Evolutionary conservation across 1,284 basidiomycete species (phyloP).

Genomic region (Leccinum glutinopallens): DNA sequence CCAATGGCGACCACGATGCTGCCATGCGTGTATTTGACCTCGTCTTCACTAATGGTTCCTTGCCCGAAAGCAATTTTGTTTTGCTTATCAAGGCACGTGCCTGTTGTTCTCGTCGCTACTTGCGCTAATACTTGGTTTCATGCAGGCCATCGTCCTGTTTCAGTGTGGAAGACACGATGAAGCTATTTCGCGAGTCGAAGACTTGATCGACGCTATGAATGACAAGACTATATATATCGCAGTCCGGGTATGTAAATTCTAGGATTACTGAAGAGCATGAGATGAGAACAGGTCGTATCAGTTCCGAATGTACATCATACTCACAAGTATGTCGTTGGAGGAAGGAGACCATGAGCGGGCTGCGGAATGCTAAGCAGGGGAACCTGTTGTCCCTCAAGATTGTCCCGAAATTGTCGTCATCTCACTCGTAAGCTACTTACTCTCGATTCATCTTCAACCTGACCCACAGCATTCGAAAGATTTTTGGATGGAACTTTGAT

Average conservation of each 20-base stretch:
- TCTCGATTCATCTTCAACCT: not conserved
- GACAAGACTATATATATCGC: not conserved
- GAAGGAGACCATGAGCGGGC: not conserved
- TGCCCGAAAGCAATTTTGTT: not conserved
- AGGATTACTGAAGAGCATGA: not conserved
- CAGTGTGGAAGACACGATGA: not conserved
- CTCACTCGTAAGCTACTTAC: not conserved
- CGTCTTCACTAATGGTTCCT: not conserved
- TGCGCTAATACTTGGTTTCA: not conserved
- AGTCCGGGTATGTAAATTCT: not conserved
- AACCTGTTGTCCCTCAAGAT: not conserved
- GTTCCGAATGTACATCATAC: not conserved
- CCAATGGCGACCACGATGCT: not conserved
- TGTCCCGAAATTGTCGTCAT: not conserved
- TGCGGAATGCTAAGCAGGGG: not conserved
- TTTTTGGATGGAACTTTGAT: not conserved
- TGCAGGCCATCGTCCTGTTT: not conserved
- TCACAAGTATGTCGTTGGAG: not conserved
- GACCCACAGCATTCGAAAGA: not conserved
- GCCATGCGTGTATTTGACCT: constrained; percentile 2
- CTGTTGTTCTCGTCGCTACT: not conserved
- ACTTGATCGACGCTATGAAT: not conserved
- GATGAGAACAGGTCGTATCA: not conserved
- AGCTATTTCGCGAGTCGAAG: not conserved
- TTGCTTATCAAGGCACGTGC: not conserved